phyloP scores from a whole-genome alignment of 495 filamentous ascomycete genomes.

The Aspergillus bertholletiae region DNA sequence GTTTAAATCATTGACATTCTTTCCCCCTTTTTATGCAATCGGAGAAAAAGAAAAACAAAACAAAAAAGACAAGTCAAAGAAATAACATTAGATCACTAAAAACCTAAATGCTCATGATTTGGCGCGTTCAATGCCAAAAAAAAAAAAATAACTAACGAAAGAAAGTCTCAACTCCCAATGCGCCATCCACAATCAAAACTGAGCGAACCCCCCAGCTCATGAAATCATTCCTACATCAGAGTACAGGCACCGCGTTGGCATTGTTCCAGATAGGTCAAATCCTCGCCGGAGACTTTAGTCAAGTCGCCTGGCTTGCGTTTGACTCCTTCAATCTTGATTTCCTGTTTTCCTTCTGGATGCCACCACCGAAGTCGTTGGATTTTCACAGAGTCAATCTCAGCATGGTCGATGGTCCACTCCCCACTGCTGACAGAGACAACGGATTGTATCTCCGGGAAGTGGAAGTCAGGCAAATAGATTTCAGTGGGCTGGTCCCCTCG shows the following conservation, averaged over 20 bases:
- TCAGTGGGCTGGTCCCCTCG: slow-evolving; percentile 66
- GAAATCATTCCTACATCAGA: slow-evolving; percentile 42
- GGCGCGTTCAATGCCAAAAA: too few species aligned
- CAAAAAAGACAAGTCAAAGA: not conserved
- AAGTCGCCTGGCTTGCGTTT: slow-evolving; percentile 53
- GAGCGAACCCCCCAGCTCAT: too few species aligned
- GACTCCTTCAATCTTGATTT: slow-evolving; percentile 71
- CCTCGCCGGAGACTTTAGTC: slow-evolving; percentile 39
- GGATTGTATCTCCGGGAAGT: slow-evolving; percentile 75
- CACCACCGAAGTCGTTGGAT: slow-evolving; percentile 82
- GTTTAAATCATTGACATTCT: too few species aligned
- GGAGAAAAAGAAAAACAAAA: too few species aligned
- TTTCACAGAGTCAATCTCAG: slow-evolving; percentile 62
- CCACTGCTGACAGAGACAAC: slow-evolving; percentile 74
- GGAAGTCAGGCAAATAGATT: slow-evolving; percentile 86
- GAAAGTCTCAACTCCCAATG: too few species aligned
- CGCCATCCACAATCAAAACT: too few species aligned
- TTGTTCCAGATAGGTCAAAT: slow-evolving; percentile 60
- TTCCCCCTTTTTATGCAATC: too few species aligned
- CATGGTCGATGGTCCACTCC: slow-evolving; percentile 78
- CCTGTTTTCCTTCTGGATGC: slow-evolving; percentile 82
- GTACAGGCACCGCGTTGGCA: slow-evolving; percentile 50
- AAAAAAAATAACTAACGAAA: too few species aligned
- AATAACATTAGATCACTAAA: not conserved
- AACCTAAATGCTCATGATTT: too few species aligned